A percentile compares a stretch with the other conserved stretches of the same genome.
phyloP scores from a whole-genome alignment of 2,329 filamentous ascomycete species.

The Periconia macrospinosa region DNA sequence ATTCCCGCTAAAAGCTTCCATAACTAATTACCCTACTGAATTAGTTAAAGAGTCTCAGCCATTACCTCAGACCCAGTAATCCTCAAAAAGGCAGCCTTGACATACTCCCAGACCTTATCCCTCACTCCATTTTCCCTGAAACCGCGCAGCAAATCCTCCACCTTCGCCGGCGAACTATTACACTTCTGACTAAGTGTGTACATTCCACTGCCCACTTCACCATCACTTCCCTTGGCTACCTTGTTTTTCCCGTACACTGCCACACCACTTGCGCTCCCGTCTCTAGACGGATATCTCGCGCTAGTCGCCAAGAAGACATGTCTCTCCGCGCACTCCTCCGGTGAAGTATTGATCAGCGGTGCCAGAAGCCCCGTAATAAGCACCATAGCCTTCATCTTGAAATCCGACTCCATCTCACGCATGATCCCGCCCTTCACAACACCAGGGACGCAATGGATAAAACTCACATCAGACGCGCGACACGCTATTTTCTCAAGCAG shows the following conservation, averaged over 20 bases:
- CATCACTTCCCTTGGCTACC: slow-evolving; percentile 1
- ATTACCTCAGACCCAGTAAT: slow-evolving; percentile 5
- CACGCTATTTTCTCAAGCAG: slow-evolving; percentile 9
- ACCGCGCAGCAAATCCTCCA: slow-evolving; percentile 4
- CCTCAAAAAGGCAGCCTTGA: slow-evolving; percentile 14
- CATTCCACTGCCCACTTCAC: slow-evolving; percentile 5
- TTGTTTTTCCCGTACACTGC: too few relatives aligned
- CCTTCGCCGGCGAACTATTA: slow-evolving; percentile 1
- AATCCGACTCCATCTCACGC: slow-evolving; percentile 5
- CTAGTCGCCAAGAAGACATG: slow-evolving; percentile 16
- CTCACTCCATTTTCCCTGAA: slow-evolving; percentile 8
- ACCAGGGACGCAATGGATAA: slow-evolving; percentile 16
- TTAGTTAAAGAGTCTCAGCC: too few relatives aligned
- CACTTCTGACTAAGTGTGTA: slow-evolving; percentile 7
- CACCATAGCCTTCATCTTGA: not conserved
- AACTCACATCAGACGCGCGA: slow-evolving; percentile 8
- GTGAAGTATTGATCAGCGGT: slow-evolving; percentile 4
- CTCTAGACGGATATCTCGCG: slow-evolving; percentile 3
- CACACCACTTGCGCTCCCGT: too few relatives aligned
- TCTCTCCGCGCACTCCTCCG: slow-evolving; percentile 17
- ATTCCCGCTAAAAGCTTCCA: too few relatives aligned
- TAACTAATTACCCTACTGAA: too few relatives aligned
- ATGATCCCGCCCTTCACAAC: slow-evolving; percentile 13
- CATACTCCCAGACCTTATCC: slow-evolving; percentile 19
- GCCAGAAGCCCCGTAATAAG: slow-evolving; percentile 2